Evolutionary conservation across 768 basidiomycete species (phyloP).

Genomic region (Psilocybe tampanensis): DNA sequence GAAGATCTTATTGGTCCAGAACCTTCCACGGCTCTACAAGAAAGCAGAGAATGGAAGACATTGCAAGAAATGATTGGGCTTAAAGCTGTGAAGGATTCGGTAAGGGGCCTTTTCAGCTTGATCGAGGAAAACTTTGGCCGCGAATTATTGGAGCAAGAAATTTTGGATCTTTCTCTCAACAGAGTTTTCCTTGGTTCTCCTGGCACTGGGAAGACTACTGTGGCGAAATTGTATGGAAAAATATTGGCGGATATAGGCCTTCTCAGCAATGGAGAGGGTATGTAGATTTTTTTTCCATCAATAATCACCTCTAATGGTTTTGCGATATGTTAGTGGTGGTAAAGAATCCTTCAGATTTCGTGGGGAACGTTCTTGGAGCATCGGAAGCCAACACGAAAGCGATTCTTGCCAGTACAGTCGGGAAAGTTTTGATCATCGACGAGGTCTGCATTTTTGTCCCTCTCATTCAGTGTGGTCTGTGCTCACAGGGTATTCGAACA

Average conservation of each 20-base stretch:
- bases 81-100: slow-evolving; percentile 54
- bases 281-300: slow-evolving; percentile 4
- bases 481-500: slow-evolving; percentile 22
- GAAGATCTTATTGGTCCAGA: slow-evolving; percentile 71
- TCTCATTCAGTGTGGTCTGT: background rate
- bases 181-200: slow-evolving; percentile 69
- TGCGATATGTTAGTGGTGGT: slow-evolving; percentile 42
- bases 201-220: slow-evolving; percentile 74
- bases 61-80: slow-evolving; percentile 58
- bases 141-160: slow-evolving; percentile 58
- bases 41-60: slow-evolving; percentile 52
- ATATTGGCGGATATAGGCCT: slow-evolving; percentile 62
- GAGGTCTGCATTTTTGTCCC: slow-evolving; percentile 43
- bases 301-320: background rate
- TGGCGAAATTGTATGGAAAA: slow-evolving; percentile 67
- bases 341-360: slow-evolving; percentile 72
- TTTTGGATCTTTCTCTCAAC: slow-evolving; percentile 58
- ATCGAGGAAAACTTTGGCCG: slow-evolving; percentile 59
- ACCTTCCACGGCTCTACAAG: slow-evolving; percentile 48
- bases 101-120: slow-evolving; percentile 47
- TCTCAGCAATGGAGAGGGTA: slow-evolving; percentile 77
- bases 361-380: slow-evolving; percentile 58
- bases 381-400: slow-evolving; percentile 68
- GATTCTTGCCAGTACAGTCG: slow-evolving; percentile 57
- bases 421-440: slow-evolving; percentile 73